Percentiles rank a stretch among this genome's conserved stretches.
These are phyloP conservation scores for Sequoiadendron giganteum DNA, from an alignment of 75 land plant species.

Conservation along the genomic window DNA sequence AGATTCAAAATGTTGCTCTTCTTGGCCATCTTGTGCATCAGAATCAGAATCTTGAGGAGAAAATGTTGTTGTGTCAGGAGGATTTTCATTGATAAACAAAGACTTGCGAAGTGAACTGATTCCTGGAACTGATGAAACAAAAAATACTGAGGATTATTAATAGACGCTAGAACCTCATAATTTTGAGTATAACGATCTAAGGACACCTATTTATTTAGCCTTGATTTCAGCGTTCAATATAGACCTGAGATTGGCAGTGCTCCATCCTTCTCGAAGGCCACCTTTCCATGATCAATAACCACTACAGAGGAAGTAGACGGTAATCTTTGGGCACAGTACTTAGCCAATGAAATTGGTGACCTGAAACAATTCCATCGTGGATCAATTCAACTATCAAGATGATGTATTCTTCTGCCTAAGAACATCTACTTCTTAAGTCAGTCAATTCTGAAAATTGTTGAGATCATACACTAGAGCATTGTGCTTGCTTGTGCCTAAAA, in stretches of 20 bases:
- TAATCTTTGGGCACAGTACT: constrained; percentile 33
- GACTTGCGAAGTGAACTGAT: neutral
- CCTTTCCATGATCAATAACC: constrained; percentile 39
- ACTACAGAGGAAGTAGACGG: constrained; percentile 38
- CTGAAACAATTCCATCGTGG: constrained; percentile 13
- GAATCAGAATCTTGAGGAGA: neutral
- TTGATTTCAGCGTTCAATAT: neutral
- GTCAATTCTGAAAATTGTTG: neutral
- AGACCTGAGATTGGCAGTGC: constrained; percentile 1
- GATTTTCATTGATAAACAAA: neutral
- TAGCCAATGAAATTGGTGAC: constrained; percentile 36
- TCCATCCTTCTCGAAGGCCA: constrained; percentile 35
- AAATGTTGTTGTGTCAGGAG: neutral
- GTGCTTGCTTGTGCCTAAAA: constrained; percentile 44
- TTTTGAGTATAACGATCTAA: neutral
- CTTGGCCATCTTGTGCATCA: neutral
- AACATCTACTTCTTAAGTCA: neutral
- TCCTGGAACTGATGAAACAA: constrained; percentile 7
- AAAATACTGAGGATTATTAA: neutral
- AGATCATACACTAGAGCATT: constrained; percentile 23
- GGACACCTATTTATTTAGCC: neutral
- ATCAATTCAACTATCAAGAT: neutral
- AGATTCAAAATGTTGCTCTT: neutral
- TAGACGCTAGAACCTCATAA: neutral
- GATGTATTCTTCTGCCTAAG: neutral